Evolutionary conservation across 1,284 basidiomycete species (phyloP).

Genomic region (Flammula alnicola): DNA sequence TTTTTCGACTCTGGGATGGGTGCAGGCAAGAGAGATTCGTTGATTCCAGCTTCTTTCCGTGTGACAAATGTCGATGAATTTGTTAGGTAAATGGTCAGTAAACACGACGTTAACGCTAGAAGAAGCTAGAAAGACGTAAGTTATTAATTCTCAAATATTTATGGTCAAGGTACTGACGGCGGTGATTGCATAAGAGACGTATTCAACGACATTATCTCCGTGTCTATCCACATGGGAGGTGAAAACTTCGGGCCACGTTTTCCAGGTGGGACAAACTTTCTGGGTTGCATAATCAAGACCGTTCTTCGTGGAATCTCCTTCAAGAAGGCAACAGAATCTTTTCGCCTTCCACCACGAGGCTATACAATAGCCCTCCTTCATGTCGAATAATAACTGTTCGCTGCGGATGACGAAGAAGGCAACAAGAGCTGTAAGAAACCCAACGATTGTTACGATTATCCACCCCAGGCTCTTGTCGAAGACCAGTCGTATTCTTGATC

Average conservation of each 20-base stretch:
- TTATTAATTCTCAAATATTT: neutral
- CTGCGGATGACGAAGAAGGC: slow-evolving; percentile 88
- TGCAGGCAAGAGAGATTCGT: slow-evolving; percentile 47
- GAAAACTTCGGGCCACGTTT: slow-evolving; percentile 70
- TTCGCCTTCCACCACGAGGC: slow-evolving; percentile 76
- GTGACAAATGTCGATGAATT: slow-evolving; percentile 88
- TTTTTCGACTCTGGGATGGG: slow-evolving; percentile 44
- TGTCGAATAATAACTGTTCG: slow-evolving; percentile 93
- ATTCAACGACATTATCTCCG: slow-evolving; percentile 61
- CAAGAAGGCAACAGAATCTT: slow-evolving; percentile 78
- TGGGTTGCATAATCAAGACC: slow-evolving; percentile 30
- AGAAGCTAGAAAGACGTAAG: slow-evolving; percentile 50
- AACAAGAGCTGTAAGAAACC: slow-evolving; percentile 81
- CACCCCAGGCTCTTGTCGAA: slow-evolving; percentile 89
- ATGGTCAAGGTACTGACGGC: slow-evolving; percentile 60
- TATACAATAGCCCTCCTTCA: slow-evolving; percentile 90
- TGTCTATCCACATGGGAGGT: slow-evolving; percentile 27
- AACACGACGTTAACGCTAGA: slow-evolving; percentile 73
- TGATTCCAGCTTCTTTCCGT: slow-evolving; percentile 81
- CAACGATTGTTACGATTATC: slow-evolving; percentile 89
- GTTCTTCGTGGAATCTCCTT: slow-evolving; percentile 20
- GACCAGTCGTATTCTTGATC: slow-evolving; percentile 71
- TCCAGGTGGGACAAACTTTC: slow-evolving; percentile 73
- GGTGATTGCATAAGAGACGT: slow-evolving; percentile 73
- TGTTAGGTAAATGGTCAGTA: slow-evolving; percentile 87